phyloP scores from a whole-genome alignment of 2,329 filamentous ascomycete species.

The Calonectria henricotiae region DNA sequence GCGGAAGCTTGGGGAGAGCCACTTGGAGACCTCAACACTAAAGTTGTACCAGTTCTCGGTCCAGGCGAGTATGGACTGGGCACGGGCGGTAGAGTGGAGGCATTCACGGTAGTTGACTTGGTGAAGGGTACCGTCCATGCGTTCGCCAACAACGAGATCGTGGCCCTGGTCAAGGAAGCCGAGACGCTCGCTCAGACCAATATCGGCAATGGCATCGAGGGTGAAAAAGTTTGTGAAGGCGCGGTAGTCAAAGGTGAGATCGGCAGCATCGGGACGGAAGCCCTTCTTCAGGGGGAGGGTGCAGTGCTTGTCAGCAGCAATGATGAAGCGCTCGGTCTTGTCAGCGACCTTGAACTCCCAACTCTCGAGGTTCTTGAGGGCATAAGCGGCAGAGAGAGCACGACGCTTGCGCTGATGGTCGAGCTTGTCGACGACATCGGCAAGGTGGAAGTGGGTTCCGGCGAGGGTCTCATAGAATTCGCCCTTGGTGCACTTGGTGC shows the following conservation, averaged over 20 bases:
- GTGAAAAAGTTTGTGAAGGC: conserved; percentile 71
- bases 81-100: conserved; percentile 67
- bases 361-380: conserved; percentile 68
- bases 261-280: conserved; percentile 53
- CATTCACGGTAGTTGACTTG: conserved; percentile 66
- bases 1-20: conserved; percentile 62
- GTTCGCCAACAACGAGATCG: conserved; percentile 62
- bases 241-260: conserved; percentile 67
- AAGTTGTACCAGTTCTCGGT: conserved; percentile 67
- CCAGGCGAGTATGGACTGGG: conserved; percentile 69
- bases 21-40: conserved; percentile 64
- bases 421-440: conserved; percentile 68
- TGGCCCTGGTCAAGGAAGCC: conserved; percentile 68
- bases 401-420: conserved; percentile 70
- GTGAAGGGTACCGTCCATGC: conserved; percentile 64
- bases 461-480: conserved; percentile 63
- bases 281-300: conserved; percentile 57
- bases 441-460: conserved; percentile 68
- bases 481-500: conserved; percentile 68
- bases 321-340: conserved; percentile 64
- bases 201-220: conserved; percentile 71
- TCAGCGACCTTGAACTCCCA: conserved; percentile 72
- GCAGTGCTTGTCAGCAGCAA: conserved; percentile 62
- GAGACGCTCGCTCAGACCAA: conserved; percentile 68
- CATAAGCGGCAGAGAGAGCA: conserved; percentile 67